Conservation (phyloP, 164 flowering plant genomes). For the Vitis cinerea region DNA sequence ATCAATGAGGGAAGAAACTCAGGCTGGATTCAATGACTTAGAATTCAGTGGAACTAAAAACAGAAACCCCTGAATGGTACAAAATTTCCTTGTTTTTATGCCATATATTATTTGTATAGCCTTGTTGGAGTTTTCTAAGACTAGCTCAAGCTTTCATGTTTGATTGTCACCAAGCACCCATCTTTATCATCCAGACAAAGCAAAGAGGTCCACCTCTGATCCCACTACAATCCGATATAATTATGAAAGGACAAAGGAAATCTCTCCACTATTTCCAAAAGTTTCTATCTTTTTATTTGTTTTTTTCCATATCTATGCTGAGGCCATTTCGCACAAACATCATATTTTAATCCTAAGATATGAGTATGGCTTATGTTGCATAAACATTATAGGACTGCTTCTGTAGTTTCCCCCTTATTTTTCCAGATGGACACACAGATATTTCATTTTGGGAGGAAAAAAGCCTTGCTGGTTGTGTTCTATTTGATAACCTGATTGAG, state of each 20-base stretch:
- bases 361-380: not conserved
- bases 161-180: conserved; percentile 7
- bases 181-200: conserved; percentile 10
- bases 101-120: not conserved
- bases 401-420: no score
- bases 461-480: no score
- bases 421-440: no score
- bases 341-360: not conserved
- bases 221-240: conserved; percentile 10
- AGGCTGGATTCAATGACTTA: not conserved
- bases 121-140: not conserved
- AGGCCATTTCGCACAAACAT: not conserved
- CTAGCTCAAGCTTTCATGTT: not conserved
- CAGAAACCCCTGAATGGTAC: not conserved
- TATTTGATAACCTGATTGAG: no score
- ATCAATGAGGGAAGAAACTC: not conserved
- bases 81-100: not conserved
- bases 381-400: not conserved
- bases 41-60: conserved; percentile 1
- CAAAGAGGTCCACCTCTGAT: conserved; percentile 22
- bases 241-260: not conserved
- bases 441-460: no score
- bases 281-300: no score
- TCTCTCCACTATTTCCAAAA: no score
- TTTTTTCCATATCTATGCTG: no score